Evolutionary conservation across 23 red algal species (phyloP).

Genomic region (Gracilaria gracilis): DNA sequence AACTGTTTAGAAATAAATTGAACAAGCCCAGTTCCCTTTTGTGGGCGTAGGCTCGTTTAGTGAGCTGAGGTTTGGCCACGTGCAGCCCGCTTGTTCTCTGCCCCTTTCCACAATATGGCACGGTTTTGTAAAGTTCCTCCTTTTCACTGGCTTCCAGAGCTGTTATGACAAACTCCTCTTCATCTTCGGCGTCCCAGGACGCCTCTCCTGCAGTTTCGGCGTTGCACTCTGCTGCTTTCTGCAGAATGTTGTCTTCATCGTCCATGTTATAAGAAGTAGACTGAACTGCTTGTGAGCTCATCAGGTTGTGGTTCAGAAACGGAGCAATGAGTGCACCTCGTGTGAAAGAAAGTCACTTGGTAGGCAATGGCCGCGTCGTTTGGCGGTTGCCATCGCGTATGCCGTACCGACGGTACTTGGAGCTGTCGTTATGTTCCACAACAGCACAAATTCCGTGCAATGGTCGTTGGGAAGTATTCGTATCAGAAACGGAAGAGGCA

Average conservation of each 20-base stretch:
- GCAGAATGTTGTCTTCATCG: neutral
- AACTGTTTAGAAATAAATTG: neutral
- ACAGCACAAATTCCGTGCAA: too few relatives aligned
- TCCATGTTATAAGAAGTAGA: neutral
- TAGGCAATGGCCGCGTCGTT: neutral
- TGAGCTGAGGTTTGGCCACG: neutral
- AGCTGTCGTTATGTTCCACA: neutral
- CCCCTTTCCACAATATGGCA: neutral
- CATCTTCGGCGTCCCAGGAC: neutral
- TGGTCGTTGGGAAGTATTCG: too few relatives aligned
- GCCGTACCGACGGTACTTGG: too few relatives aligned
- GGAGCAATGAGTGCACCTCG: too few relatives aligned
- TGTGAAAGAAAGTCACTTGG: too few relatives aligned
- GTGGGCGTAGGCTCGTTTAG: neutral
- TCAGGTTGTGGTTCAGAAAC: too few relatives aligned
- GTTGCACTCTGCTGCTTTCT: neutral
- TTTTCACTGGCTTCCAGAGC: neutral
- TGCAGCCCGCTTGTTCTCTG: neutral
- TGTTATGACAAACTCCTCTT: neutral
- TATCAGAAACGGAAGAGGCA: too few relatives aligned
- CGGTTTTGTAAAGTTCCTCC: neutral
- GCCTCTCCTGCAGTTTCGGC: neutral
- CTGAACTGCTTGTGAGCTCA: neutral
- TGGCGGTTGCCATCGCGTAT: conserved; percentile 1
- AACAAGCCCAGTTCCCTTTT: neutral